Evolutionary conservation across 331 rosid species (phyloP).

Genomic region (Rhamnella rubrinervis): DNA sequence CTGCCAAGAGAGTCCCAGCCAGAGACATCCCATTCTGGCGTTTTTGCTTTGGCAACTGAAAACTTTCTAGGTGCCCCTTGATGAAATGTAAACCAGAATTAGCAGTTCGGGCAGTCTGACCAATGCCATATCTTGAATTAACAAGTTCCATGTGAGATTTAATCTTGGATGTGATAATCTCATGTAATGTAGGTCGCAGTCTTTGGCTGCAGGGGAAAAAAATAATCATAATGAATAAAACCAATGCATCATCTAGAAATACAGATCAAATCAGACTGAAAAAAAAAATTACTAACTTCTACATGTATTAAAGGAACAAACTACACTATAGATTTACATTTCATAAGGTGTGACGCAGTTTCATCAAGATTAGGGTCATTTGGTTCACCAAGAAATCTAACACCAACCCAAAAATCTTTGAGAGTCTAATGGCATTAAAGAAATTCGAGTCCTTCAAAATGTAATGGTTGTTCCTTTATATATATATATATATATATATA

Average conservation of each 20-base stretch:
- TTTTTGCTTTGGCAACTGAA: slow-evolving; percentile 80
- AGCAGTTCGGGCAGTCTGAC: slow-evolving; percentile 55
- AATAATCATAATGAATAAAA: slow-evolving; percentile 8
- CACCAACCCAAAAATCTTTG: not conserved
- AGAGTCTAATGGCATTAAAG: not conserved
- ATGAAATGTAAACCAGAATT: slow-evolving; percentile 61
- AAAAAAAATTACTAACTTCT: not conserved
- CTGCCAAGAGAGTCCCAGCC: slow-evolving; percentile 76
- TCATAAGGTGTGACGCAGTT: not conserved
- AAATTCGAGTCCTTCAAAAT: not conserved
- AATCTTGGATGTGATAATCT: slow-evolving; percentile 80
- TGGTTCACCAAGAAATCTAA: not conserved
- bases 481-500: too few species aligned
- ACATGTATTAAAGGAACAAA: not conserved
- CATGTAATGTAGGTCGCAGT: slow-evolving; percentile 93
- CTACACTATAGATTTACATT: not conserved
- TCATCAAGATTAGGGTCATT: not conserved
- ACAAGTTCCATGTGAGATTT: slow-evolving; percentile 66
- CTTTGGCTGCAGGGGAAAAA: slow-evolving; percentile 73
- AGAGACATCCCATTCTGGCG: slow-evolving; percentile 79
- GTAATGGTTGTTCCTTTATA: too few species aligned
- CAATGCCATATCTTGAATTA: slow-evolving; percentile 64
- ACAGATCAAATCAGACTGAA: not conserved
- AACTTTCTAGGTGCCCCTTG: slow-evolving; percentile 83
- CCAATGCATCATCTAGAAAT: slow-evolving; percentile 28